Evolutionary conservation across 1,139 yeast genomes (phyloP), one percentile per base, ranked within the genome.

Genomic region (Saccharomyces pastorianus): DNA sequence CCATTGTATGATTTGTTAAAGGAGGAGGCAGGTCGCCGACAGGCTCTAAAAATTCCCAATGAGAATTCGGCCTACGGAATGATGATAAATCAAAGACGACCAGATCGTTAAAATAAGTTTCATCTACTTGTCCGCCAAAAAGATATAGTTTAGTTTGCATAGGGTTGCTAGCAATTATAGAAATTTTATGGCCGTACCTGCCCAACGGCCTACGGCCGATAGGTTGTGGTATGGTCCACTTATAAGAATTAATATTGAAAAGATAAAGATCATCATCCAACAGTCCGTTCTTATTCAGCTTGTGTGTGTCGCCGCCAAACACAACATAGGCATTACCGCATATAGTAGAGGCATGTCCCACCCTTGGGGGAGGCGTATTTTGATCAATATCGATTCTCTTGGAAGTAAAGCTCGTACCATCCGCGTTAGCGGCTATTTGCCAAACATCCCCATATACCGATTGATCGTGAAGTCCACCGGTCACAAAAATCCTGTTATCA

Each of bases 121-220:
- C 90, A 67, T 93, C 98, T 62, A 90, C 79, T 70, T 93, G 98
- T 53, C 99, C 99, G 52, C 99, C 99, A 73, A 90, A 93, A 9
- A 93, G 77, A 69, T 84, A 93, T 52, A 95, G 77, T 60, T 85
- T 80, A 5, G 95, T 84, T 52, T 88, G 85, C 60, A 79, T 75
- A 57, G 82, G 82, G 54, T 82, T 82, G 53, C 84, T 75, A 13
- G 84, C 80, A 55, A 83, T 77, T 6, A 79, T 78, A 55, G 80
- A 73, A 23, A 86, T 79, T 51, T 95, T 84, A 70, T 93, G 98
- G 23, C 99, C 99, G 69, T 93, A 93, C 59, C 99, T 79, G 2
- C 99, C 99, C 46, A 83, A 76, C 0, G 99, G 99, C 64, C 88
- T 84, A 56, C 82, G 80, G 27, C 95, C 93, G 25, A 81, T 78